phyloP scores from a whole-genome alignment of 257 asterid species.

The Solanum ossicruentum region DNA sequence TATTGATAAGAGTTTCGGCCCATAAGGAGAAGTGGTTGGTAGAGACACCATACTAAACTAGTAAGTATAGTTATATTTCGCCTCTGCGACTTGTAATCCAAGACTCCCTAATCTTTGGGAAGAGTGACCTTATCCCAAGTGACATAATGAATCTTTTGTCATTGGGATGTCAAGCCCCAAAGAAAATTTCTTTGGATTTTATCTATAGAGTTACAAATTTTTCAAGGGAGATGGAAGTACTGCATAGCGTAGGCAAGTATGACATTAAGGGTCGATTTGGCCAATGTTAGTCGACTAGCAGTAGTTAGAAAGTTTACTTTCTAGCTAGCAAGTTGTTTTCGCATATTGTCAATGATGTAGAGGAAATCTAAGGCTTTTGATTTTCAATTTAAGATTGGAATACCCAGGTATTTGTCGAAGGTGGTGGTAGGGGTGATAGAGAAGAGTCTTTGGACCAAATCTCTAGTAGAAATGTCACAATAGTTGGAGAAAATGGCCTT shows the following conservation, averaged over 20 bases:
- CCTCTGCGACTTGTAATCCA: not conserved
- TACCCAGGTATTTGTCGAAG: not conserved
- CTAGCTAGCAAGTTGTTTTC: not conserved
- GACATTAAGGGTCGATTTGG: not conserved
- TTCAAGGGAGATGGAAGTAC: not conserved
- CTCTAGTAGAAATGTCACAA: no score
- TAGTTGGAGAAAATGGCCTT: not conserved
- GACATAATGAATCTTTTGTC: not conserved
- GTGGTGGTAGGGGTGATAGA: not conserved
- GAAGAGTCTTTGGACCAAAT: no score
- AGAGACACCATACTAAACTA: no score
- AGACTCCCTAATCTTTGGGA: not conserved
- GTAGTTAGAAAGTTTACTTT: not conserved
- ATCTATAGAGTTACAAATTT: not conserved
- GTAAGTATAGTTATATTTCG: no score
- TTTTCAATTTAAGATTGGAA: not conserved
- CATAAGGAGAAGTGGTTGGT: no score
- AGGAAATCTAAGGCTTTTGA: fast-evolving
- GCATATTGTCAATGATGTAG: not conserved
- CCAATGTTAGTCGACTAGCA: not conserved
- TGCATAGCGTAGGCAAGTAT: not conserved
- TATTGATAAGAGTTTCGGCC: no score
- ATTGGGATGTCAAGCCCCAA: not conserved
- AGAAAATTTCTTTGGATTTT: not conserved
- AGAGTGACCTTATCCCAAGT: not conserved